Evolutionary conservation across 768 basidiomycete genomes (phyloP).

Genomic region (Tylopilus vinaceipallidus): DNA sequence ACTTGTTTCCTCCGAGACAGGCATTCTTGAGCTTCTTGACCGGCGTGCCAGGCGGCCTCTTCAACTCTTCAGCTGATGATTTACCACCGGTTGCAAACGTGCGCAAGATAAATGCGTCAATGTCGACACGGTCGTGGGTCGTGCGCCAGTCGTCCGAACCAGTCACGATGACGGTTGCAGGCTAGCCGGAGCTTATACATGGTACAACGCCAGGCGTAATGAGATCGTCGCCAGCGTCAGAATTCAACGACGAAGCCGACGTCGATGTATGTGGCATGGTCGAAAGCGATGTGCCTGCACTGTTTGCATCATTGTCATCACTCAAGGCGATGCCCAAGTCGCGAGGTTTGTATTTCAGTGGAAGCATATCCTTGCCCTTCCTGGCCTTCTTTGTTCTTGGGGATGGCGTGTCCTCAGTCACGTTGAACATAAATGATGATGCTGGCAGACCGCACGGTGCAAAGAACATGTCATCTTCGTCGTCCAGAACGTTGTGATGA

Average conservation of each 20-base stretch:
- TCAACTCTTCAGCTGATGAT: constrained; percentile 40
- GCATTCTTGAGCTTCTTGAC: constrained; percentile 72
- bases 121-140: constrained; percentile 36
- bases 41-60: constrained; percentile 76
- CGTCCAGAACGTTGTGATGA: constrained; percentile 30
- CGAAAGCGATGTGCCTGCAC: constrained; percentile 22
- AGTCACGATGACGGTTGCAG: constrained; percentile 39
- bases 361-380: constrained; percentile 37
- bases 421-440: constrained; percentile 54
- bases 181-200: constrained; percentile 60
- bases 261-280: constrained; percentile 58
- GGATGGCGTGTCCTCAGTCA: constrained; percentile 58
- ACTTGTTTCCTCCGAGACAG: constrained; percentile 55
- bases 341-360: constrained; percentile 68
- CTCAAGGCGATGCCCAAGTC: constrained; percentile 65
- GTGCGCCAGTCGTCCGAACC: constrained; percentile 37
- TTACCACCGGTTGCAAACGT: constrained; percentile 62
- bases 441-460: constrained; percentile 41
- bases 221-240: constrained; percentile 60
- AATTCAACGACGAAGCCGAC: constrained; percentile 59
- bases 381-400: constrained; percentile 45
- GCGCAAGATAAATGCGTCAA: constrained; percentile 72
- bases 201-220: constrained; percentile 66
- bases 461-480: constrained; percentile 60
- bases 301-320: constrained; percentile 50